Evolutionary conservation across 306 rosid species (phyloP), one percentile per base, ranked within the genome.

Genomic region (Crotalaria pallida): DNA sequence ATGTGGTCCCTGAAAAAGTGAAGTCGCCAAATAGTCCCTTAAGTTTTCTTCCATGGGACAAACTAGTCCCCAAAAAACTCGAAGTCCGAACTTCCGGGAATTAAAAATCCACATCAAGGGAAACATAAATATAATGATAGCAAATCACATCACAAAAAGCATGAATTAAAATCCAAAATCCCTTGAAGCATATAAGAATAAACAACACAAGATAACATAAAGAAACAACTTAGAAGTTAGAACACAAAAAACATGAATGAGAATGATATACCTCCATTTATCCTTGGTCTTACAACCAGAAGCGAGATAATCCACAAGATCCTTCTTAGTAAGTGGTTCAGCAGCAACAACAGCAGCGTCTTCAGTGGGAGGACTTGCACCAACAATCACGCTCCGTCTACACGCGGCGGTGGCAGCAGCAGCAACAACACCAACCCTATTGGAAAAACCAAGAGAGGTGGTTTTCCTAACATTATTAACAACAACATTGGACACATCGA

Each of bases 351-450:
- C 88, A 29, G 96, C 84, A 67, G 96, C 84, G 64, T 95, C 97
- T 64, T 95, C 99, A 3, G 93, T 89, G 7, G 99, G 99, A 70
- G 97, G 96, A 49, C 99, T 88, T 2, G 99, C 96, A 58, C 91
- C 85, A 56, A 95, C 96, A 77, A 89, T 77, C 79, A 75, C 65
- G 56, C 63, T 47, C 36, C 85, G 79, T 77, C 73, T 77, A 65
- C 63, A 3, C 57, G 72, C 68, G 57, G 10, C 48, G n/a, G n/a
- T n/a, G n/a, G n/a, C n/a, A n/a, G n/a, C n/a, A 27, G 75, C 31
- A 27, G 31, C 31, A 31, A 31, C 59, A 3, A 47, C 73, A 31
- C 51, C 27, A 57, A 26, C 27, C 50, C 63, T 77, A 80, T 50
- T 66, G 17, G 79, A 77, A 6, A 4, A 43, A 49, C 83, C 71